phyloP scores from a whole-genome alignment of 1,139 yeast genomes.

The Candida dubliniensis region DNA sequence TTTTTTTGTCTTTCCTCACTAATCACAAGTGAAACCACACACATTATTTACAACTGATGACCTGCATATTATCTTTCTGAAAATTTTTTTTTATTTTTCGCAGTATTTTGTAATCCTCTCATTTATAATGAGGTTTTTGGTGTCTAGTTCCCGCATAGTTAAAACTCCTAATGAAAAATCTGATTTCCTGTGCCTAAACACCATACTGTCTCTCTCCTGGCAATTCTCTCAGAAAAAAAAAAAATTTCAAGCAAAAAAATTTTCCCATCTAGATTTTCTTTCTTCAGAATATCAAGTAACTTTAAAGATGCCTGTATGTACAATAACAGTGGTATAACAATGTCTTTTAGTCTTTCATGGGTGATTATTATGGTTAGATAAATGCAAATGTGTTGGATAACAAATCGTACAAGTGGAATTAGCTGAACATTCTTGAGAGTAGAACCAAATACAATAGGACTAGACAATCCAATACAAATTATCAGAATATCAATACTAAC shows the following conservation, averaged over 20 bases:
- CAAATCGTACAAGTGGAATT: neutral
- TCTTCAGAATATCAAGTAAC: constrained; percentile 11
- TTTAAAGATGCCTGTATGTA: constrained; percentile 40
- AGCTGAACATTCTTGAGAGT: neutral
- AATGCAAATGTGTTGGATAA: neutral
- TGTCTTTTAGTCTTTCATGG: neutral
- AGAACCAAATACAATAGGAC: neutral
- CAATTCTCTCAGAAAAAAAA: constrained; percentile 3
- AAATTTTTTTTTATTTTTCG: neutral
- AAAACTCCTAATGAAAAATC: neutral
- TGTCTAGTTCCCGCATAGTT: no score
- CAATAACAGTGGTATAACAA: constrained; percentile 1
- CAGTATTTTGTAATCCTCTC: neutral
- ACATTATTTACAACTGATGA: neutral
- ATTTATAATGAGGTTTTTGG: no score
- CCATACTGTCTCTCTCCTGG: neutral
- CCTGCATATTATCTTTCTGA: constrained; percentile 2
- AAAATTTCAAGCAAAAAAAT: constrained; percentile 9
- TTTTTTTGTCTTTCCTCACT: constrained; percentile 2
- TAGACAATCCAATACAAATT: no score
- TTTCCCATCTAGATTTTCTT: constrained; percentile 7
- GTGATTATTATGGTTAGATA: neutral
- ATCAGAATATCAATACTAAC: constrained; percentile 21
- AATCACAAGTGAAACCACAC: neutral
- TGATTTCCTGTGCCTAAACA: neutral